Evolutionary conservation across 73 alveolate genomes (phyloP), one percentile per base, ranked within the genome.

Genomic region (Breviolum minutum): DNA sequence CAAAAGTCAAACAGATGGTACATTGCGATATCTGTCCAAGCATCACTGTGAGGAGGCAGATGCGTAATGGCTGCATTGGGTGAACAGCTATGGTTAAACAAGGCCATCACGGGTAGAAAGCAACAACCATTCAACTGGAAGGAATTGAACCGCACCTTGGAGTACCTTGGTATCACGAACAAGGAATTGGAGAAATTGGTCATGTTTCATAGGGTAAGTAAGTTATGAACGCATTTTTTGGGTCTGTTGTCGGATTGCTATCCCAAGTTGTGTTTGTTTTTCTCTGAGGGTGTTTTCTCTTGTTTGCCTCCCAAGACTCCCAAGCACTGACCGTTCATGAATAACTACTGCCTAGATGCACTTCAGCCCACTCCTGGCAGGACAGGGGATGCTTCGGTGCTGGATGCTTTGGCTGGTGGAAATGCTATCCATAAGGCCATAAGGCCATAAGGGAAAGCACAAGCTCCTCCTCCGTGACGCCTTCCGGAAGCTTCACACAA

Each of bases 11-110:
- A 40, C 3, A 2, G 54, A 40, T 40, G 54, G 54, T 40, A 40
- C 5, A 60, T 20, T 71, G 13, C 87, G 8, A 5, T 32, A 26
- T 16, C 29, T 30, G 26, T 20, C 63, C 95, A 27, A 63, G 80
- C 83, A 20, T 30, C 95, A 29, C 61, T 26, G 20, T 66, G 71
- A 20, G 84, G 79, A 14, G 86, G 86, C 71, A 89, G 74, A 27
- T 73, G 85, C 27, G 96, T 89, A 86, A 89, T 89, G 74, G 96
- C 96, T 13, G 96, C 96, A 40, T 89, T 89, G 60, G 96, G 96
- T 19, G 96, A 68, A 54, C 96, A 89, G 96, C 96, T 89, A 86
- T 89, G 96, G 76, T 89, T 89, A 86, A 89, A 89, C 66, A 89
- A 60, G 29, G 96, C 96, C 96, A 89, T 89, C n/a, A 69, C 60